Evolutionary conservation across 768 basidiomycete species (phyloP).

Genomic region (Tulasnella sp.): DNA sequence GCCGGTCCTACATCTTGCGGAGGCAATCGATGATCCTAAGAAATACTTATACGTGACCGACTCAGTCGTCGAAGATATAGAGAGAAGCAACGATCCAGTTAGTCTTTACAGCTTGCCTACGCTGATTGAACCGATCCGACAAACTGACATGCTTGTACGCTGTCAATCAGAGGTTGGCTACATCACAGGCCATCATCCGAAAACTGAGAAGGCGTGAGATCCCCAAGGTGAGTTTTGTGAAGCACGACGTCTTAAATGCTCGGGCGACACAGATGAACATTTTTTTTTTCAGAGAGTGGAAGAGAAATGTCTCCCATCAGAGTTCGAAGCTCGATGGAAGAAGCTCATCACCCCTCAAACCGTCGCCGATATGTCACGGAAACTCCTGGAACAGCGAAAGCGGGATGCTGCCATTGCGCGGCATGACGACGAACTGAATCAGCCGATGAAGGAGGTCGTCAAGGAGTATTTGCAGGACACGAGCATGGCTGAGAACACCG

Average conservation of each 20-base stretch:
- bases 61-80: slow-evolving; percentile 48
- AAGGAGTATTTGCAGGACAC: too few species aligned
- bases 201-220: slow-evolving; percentile 53
- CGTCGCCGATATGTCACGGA: slow-evolving; percentile 10
- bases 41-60: slow-evolving; percentile 59
- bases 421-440: neutral
- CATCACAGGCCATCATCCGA: slow-evolving; percentile 48
- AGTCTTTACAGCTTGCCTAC: slow-evolving; percentile 18
- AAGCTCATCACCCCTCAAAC: slow-evolving; percentile 8
- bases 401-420: neutral
- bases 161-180: slow-evolving; percentile 41
- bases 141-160: neutral
- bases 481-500: neutral
- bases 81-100: slow-evolving; percentile 42
- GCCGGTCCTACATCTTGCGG: slow-evolving; percentile 47
- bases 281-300: slow-evolving; percentile 35
- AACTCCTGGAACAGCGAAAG: neutral
- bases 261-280: neutral
- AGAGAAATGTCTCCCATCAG: slow-evolving; percentile 39
- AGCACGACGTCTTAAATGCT: neutral
- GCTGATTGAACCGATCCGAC: neutral
- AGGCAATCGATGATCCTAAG: slow-evolving; percentile 43
- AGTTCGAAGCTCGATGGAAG: slow-evolving; percentile 21
- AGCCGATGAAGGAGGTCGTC: too few species aligned
- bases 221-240: slow-evolving; percentile 34